Conservation (phyloP, 1,139 yeast genomes). For the Candida tetrigidarum region DNA sequence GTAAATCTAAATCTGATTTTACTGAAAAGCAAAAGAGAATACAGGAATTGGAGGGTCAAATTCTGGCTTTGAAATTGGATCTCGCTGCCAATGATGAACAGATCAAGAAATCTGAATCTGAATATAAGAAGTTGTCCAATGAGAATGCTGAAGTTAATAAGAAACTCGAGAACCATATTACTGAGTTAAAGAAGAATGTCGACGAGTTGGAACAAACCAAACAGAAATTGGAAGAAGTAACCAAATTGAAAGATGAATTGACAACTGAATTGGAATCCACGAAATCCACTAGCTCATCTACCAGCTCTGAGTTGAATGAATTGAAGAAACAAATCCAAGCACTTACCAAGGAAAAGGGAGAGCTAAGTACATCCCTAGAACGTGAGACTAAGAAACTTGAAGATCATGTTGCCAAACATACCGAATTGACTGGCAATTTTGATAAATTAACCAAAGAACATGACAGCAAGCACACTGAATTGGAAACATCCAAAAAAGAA, state of each 20-base stretch:
- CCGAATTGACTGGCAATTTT: slow-evolving; percentile 5
- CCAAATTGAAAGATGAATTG: slow-evolving; percentile 10
- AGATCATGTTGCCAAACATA: neutral
- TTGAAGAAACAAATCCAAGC: slow-evolving; percentile 20
- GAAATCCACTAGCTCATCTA: neutral
- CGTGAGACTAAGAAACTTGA: slow-evolving; percentile 5
- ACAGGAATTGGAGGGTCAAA: slow-evolving; percentile 5
- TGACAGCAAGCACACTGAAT: slow-evolving; percentile 3
- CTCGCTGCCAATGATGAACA: neutral
- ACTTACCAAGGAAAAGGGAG: slow-evolving; percentile 11
- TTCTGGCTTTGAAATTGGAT: neutral
- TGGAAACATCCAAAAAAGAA: slow-evolving; percentile 4
- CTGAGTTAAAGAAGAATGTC: slow-evolving; percentile 3
- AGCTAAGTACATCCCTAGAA: slow-evolving; percentile 11
- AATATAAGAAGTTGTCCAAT: neutral
- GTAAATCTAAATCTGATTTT: neutral
- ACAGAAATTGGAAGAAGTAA: slow-evolving; percentile 1
- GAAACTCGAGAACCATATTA: neutral
- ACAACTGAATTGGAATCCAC: slow-evolving; percentile 9
- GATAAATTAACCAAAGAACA: slow-evolving; percentile 12
- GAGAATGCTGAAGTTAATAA: neutral
- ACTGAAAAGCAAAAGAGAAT: slow-evolving; percentile 2
- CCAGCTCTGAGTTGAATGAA: slow-evolving; percentile 7
- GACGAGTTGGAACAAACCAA: neutral
- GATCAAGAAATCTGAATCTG: neutral